Base-by-base conservation (phyloP, 768 basidiomycete species). In the Lyophyllum shimeji region DNA sequence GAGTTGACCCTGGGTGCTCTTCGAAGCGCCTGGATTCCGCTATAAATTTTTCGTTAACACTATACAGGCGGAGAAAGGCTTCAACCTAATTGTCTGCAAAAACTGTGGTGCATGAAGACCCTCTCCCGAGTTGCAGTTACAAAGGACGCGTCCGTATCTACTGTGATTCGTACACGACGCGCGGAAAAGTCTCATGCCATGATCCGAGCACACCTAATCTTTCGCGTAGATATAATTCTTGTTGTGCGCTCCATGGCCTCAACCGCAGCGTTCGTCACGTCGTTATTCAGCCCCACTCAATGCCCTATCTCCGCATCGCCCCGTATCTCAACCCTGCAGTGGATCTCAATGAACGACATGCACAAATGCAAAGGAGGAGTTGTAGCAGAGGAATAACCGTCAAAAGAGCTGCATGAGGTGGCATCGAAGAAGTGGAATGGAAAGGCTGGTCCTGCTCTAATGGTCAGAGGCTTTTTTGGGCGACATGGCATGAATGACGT, bases 401-500 rank as follows among this genome's bases (percentile, higher is more conserved):
- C 9, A 9, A 9, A 29, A 29, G 29, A 29, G 29, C 29, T 29
- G 29, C 12, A 13, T 13, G 31, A 37, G 8, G 7, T 3, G 15
- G 34, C 3, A 37, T 37, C 6, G n/a, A n/a, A 6, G 34, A 37
- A 17, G 34, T 37, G 8, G 4, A 37, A 37, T 13, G 34, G 34
- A 37, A 37, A 13, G 34, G 12, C 34, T 11, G 6, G n/a, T 20
- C 29, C 5, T 29, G 29, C 9, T 29, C 29, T 9, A 29, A 29
- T 5, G 29, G 29, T 29, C 11, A 29, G 23, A 43, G 18, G 18
- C 54, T 40, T 46, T 9, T 55, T 55, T 29, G 6, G 24, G 34
- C 18, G 29, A 29, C n/a, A 15, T 33, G 13, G n/a, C 39, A 53
- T 45, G 23, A 31, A 62, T 56, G 58, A 59, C 55, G 55, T 56